Evolutionary conservation across 331 rosid genomes (phyloP).

Genomic region (Acacia pycnantha): DNA sequence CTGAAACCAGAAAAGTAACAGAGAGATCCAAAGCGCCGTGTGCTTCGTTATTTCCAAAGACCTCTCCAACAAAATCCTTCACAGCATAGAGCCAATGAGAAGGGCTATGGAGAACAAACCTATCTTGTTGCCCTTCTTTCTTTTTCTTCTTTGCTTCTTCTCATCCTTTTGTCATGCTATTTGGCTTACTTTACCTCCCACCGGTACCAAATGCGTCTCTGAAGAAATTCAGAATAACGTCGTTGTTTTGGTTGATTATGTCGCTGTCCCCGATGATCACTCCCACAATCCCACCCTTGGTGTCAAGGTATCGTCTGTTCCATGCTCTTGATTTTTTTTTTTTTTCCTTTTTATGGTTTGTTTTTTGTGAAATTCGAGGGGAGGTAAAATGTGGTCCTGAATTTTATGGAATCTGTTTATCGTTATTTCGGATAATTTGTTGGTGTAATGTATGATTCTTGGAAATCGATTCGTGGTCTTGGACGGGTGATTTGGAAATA

Average conservation of each 20-base stretch:
- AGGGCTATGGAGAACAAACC: slow-evolving; percentile 24
- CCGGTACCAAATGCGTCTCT: slow-evolving; percentile 77
- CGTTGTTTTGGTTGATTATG: slow-evolving; percentile 78
- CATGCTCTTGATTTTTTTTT: neutral
- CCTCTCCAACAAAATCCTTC: neutral
- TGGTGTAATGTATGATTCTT: neutral
- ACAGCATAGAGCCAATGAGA: neutral
- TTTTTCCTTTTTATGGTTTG: neutral
- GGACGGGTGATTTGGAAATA: neutral
- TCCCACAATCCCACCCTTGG: slow-evolving; percentile 51
- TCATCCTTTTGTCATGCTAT: slow-evolving; percentile 40
- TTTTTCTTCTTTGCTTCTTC: slow-evolving; percentile 27
- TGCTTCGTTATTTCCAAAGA: neutral
- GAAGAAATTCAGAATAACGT: slow-evolving; percentile 87
- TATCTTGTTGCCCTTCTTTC: slow-evolving; percentile 22
- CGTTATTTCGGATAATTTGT: neutral
- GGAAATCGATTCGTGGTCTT: neutral
- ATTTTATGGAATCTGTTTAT: neutral
- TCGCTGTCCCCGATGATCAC: slow-evolving; percentile 44
- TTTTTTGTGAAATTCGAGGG: neutral
- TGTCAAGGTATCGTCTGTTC: slow-evolving; percentile 48
- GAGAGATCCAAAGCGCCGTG: neutral
- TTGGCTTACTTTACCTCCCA: slow-evolving; percentile 63
- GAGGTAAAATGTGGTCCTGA: neutral
- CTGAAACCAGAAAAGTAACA: neutral